These are phyloP conservation scores for Skeletonema potamos DNA, from an alignment of 108 stramenopile genomes.

Conservation along the genomic window DNA sequence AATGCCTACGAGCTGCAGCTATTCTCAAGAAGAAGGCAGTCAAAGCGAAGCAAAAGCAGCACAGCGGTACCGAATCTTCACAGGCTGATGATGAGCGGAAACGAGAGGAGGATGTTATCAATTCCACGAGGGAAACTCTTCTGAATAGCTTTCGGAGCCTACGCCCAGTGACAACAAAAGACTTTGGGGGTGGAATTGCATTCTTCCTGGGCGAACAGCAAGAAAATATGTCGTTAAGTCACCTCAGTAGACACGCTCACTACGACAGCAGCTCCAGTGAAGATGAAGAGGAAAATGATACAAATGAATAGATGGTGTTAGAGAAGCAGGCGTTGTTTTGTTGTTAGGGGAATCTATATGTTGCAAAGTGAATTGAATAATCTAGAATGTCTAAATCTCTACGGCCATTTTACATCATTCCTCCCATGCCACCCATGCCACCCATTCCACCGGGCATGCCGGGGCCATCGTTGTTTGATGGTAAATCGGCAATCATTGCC, in stretches of 20 bases:
- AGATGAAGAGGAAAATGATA: conserved; percentile 32
- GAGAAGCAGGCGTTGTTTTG: too few relatives aligned
- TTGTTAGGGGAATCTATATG: background rate
- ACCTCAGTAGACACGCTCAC: conserved; percentile 23
- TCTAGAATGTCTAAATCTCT: conserved; percentile 8
- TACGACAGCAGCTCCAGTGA: conserved; percentile 77
- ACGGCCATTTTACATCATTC: conserved; percentile 56
- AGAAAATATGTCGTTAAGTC: conserved; percentile 13
- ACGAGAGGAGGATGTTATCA: conserved; percentile 10
- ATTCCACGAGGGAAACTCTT: conserved; percentile 45
- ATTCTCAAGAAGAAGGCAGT: conserved; percentile 46
- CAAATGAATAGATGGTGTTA: background rate
- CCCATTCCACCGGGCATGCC: conserved; percentile 14
- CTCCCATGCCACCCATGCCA: conserved; percentile 88
- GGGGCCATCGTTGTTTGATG: conserved; percentile 60
- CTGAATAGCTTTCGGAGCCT: conserved; percentile 59
- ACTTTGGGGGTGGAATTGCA: conserved; percentile 67
- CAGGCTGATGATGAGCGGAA: conserved; percentile 19
- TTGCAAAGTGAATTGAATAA: background rate
- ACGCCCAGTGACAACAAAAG: conserved; percentile 55
- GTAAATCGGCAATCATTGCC: conserved; percentile 97
- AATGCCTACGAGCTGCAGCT: conserved; percentile 71
- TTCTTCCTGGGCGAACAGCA: conserved; percentile 49
- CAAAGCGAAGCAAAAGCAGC: conserved; percentile 33
- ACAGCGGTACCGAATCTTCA: conserved; percentile 19